A percentile compares a stretch with the other conserved stretches of the same genome.
These are phyloP conservation scores for Camelina laxa DNA, from an alignment of 345 rosid genomes.

Conservation along the genomic window DNA sequence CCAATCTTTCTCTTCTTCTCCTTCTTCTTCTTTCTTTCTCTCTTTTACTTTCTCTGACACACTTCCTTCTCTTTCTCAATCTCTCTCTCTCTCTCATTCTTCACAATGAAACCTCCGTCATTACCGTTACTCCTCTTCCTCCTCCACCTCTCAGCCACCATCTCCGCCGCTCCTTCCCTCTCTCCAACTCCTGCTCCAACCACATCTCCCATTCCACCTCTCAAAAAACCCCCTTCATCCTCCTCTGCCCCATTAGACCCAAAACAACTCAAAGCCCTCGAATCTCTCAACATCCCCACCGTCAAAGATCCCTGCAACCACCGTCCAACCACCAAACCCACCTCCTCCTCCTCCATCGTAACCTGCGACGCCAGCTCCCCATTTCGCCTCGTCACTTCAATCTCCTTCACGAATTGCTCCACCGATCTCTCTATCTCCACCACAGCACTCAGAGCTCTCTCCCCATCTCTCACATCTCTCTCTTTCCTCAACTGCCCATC, in stretches of 20 bases:
- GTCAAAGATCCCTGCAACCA: constrained; percentile 69
- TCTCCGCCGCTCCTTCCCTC: constrained; percentile 44
- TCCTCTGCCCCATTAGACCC: constrained; percentile 69
- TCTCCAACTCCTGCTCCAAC: constrained; percentile 45
- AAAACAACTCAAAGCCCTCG: constrained; percentile 73
- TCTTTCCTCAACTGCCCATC: constrained; percentile 72
- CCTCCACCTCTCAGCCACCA: constrained; percentile 34
- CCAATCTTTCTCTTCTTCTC: constrained; percentile 29
- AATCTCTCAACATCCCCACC: constrained; percentile 74
- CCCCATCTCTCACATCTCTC: constrained; percentile 67
- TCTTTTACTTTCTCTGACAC: constrained; percentile 34
- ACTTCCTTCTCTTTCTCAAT: constrained; percentile 1
- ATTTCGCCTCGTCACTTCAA: constrained; percentile 73
- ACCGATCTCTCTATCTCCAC: constrained; percentile 62
- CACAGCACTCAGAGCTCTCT: constrained; percentile 74
- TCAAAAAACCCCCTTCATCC: constrained; percentile 19
- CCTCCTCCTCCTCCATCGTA: constrained; percentile 56
- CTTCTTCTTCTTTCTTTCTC: constrained; percentile 22
- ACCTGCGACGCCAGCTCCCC: constrained; percentile 68
- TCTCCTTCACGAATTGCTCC: constrained; percentile 82
- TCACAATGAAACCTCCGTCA: constrained; percentile 54
- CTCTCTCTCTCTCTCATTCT: constrained; percentile 31
- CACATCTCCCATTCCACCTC: constrained; percentile 32
- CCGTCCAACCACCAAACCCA: constrained; percentile 39
- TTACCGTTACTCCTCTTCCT: constrained; percentile 44